Base-by-base conservation (phyloP, 345 rosid genomes). In the Carallia pectinifolia region DNA sequence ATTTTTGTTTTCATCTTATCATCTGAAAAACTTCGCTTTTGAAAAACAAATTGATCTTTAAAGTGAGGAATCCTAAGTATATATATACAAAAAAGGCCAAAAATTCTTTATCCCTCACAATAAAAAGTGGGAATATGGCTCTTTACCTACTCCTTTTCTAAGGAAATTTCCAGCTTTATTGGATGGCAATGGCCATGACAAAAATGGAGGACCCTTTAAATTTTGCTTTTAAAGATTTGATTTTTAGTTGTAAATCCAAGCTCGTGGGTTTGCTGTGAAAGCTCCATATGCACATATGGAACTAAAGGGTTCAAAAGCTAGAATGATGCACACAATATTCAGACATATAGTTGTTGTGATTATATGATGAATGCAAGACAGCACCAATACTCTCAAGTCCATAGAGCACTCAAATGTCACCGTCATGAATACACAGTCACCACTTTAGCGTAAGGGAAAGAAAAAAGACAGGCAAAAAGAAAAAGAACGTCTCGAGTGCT, bases 31-130 rank as follows among this genome's bases (percentile, higher is more conserved):
- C 6, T 56, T 56, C 27, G 60, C 60, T 10, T 56, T 56, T 56
- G 8, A 29, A 19, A 53, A 71, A 59, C 37, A 33, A 66, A 76
- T 65, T 61, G 69, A 68, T 47, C 53, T 72, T 66, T 68, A 81
- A 88, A 86, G 81, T 30, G 69, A 64, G 87, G 90, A 83, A 88
- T 88, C 93, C 90, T 54, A 88, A 86, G 92, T 73, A 69, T 68
- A 71, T 19, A 56, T 3, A 56, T 80, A 48, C 81, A 82, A 71
- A 68, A 70, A 85, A 85, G 70, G 89, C 78, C 87, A 82, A 80
- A 79, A 68, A 17, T 77, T 78, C 82, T 79, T 83, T 84, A 71
- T 68, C 56, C 59, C 71, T 58, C 74, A 65, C 48, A 55, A 63
- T 66, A 56, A 67, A 67, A 77, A 54, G 71, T 61, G 60, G 70